Evolutionary conservation across 495 filamentous ascomycete genomes (phyloP), one percentile per base, ranked within the genome.

Genomic region (Penicillium goetzii): DNA sequence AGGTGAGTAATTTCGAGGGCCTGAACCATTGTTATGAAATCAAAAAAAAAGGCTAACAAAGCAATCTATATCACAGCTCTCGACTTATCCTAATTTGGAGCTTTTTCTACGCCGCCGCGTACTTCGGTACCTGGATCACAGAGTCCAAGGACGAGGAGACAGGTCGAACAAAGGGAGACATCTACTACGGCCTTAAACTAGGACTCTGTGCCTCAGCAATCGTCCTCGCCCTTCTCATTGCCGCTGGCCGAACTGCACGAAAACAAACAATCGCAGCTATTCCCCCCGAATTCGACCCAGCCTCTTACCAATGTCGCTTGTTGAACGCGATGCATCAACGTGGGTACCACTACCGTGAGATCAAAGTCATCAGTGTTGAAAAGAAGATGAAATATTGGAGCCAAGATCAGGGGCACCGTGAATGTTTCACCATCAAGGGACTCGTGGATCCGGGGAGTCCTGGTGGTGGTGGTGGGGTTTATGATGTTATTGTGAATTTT

Each of bases 401-500:
- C 10, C 11, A 17, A 15, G 36, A 40, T 40, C 36, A 1, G 14
- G 36, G 36, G 17, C 15, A 17, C 4, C 36, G 36, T 2, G 36
- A 40, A 6, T 40, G 36, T 40, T 40, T 40, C 36, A 40, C 36
- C 17, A 40, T 40, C 15, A 40, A 40, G 15, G 36, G 36, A 17
- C 14, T 40, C 17, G 36, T 40, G 36, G 36, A 40, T 40, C 14
- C 36, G 36, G 36, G 36, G 12, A 17, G 14, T 40, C 14, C 12
- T 11, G 36, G 14, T 23, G 41, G 21, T 1, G 36, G 12, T 21
- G n/a, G 21, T 8, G 41, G 19, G n/a, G 41, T 47, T 47, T 47
- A 47, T 47, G 41, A 47, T 40, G 36, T 40, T 47, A 19, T 47
- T 8, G 21, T 47, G 41, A 47, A 47, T 12, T 47, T 47, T 47